Evolutionary conservation across 2,329 filamentous ascomycete species (phyloP), one percentile per base, ranked within the genome.

Genomic region (Nothophaeocryptopus gaeumannii): DNA sequence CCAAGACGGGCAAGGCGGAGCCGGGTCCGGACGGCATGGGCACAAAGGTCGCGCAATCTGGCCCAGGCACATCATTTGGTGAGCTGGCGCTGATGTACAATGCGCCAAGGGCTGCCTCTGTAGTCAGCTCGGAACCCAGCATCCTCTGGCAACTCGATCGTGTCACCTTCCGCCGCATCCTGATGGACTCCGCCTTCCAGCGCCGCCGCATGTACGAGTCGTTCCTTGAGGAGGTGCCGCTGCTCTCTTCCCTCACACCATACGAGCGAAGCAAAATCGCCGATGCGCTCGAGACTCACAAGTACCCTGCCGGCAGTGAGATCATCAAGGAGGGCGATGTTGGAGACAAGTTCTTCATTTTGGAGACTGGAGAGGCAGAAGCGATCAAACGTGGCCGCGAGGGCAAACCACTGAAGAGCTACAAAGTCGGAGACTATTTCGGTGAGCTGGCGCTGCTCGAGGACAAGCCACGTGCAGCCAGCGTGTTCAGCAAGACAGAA

Each of bases 61-160:
- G 88, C 38, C 82, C 90, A 3, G 93, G 93, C 42, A 91, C 91
- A 54, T 96, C 90, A 3, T 99, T 99, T 70, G 93, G 93, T 62
- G 93, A 99, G 74, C 79, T 99, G 49, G 93, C 93, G 10, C 78
- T 99, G 63, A 97, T 99, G 93, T 97, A 99, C 76, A 96, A 97
- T 65, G 90, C 93, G 15, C 93, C 93, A 20, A 89, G 93, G 65
- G 93, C 93, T 36, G 93, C 93, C 3, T 97, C 93, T 0, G 89
- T 99, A 53, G 81, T 95, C 54, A 95, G 89, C 29, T 84, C 86
- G 10, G 88, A 95, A 63, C 69, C 85, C 2, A 91, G 87, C 64
- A 91, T 86, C 3, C 79, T 99, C 8, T 99, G 93, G 93, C 90
- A 90, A 14, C 78, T 99, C 43, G 93, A 99, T 68, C 89, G 93